phyloP scores from a whole-genome alignment of 495 filamentous ascomycete genomes.

The Podospora conica region DNA sequence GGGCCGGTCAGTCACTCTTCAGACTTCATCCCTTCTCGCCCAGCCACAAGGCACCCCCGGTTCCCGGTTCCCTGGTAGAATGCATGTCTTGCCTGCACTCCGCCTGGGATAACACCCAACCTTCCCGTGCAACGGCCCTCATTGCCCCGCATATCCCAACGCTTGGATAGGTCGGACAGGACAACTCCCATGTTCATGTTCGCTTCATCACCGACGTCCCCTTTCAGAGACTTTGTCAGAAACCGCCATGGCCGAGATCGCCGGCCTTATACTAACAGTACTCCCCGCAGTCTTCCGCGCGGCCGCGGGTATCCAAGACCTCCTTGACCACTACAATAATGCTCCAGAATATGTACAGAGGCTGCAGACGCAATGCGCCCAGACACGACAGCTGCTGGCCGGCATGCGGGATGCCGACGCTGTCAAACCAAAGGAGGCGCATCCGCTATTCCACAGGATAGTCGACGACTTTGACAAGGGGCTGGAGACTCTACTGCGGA shows the following conservation, averaged over 20 bases:
- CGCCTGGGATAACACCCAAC: not conserved
- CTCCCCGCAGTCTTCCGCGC: not conserved
- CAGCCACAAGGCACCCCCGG: not conserved
- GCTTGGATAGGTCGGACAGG: not conserved
- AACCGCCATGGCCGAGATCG: not conserved
- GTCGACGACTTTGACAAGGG: not conserved
- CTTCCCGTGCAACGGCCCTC: not conserved
- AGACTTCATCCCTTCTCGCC: not conserved
- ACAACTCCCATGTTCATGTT: too few species aligned
- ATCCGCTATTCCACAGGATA: not conserved
- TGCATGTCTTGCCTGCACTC: not conserved
- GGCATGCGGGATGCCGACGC: not conserved
- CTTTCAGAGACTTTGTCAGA: not conserved
- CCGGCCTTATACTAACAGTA: not conserved
- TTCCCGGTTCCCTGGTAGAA: not conserved
- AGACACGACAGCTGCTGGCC: not conserved
- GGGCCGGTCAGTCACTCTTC: not conserved
- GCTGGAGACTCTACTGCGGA: not conserved
- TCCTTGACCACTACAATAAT: not conserved
- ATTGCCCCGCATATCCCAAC: not conserved
- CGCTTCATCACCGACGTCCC: not conserved
- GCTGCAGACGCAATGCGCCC: not conserved
- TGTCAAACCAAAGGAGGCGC: not conserved
- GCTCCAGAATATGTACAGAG: not conserved
- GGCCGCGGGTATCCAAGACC: not conserved